Evolutionary conservation across 2,329 filamentous ascomycete genomes (phyloP), one percentile per base, ranked within the genome.

Genomic region (Fusarium fracticaudum): DNA sequence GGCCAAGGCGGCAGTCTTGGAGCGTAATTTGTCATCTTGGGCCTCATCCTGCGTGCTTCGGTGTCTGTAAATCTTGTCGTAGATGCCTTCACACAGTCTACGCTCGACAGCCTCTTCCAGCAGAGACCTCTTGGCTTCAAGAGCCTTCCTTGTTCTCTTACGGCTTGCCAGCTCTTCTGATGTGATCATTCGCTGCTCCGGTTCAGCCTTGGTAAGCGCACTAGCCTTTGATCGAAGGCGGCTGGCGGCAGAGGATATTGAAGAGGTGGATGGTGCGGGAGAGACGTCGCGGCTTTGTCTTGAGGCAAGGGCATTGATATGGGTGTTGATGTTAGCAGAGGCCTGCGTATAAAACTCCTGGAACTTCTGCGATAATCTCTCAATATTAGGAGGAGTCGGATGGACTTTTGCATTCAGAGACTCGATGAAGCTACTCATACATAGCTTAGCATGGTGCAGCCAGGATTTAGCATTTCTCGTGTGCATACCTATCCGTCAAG

Each of bases 51-150:
- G 92, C 1, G 96, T 97, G 80, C 89, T 96, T 68, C 93, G 91
- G 81, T 99, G 96, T 53, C 95, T 91, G 88, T 96, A 99, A 80
- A 99, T 94, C 74, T 93, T 92, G 66, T 92, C 88, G 79, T 98
- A 98, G 51, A 96, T 91, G 60, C 92, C 91, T 80, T 97, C 94
- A 79, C 94, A 97, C 17, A 95, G 89, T 72, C 93, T 90, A 73
- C 94, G 90, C 81, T 99, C 96, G 0, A 98, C 93, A 8, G 95
- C 94, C 82, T 99, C 96, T 82, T 99, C 96, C 37, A 98, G 83
- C 15, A 93, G 87, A 7, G 89, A 82, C 47, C 91, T 89, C 83
- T 97, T 97, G 29, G 91, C 87, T 76, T 98, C 95, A 17, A 98
- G 85, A 11, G 92, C 86, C 78, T 91, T 93, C 64, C 95, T 90